phyloP scores from a whole-genome alignment of 805 yeast species.

The Saturnispora silvae region DNA sequence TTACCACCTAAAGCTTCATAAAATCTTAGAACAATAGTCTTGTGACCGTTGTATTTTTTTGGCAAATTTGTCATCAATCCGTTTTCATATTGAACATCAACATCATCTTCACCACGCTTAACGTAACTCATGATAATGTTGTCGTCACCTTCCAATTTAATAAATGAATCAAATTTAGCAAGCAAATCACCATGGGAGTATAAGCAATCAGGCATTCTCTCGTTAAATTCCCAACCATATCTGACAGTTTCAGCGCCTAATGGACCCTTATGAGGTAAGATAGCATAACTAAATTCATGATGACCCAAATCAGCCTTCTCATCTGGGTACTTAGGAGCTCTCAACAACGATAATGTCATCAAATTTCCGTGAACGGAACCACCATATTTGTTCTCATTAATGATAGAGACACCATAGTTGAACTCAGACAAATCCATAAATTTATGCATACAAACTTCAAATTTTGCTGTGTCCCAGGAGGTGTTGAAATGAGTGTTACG shows the following conservation, averaged over 20 bases:
- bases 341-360: constrained; percentile 74
- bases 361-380: constrained; percentile 88
- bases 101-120: constrained; percentile 84
- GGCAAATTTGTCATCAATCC: constrained; percentile 31
- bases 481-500: constrained; percentile 95
- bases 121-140: constrained; percentile 63
- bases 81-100: constrained; percentile 32
- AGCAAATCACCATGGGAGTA: constrained; percentile 8
- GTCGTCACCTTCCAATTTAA: constrained; percentile 35
- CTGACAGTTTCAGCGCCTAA: constrained; percentile 56
- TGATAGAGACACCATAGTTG: constrained; percentile 74
- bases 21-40: constrained; percentile 57
- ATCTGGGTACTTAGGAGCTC: constrained; percentile 94
- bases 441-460: constrained; percentile 90
- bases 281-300: constrained; percentile 74
- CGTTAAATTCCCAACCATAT: constrained; percentile 74
- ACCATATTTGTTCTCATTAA: constrained; percentile 85
- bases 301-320: constrained; percentile 88
- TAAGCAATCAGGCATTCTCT: constrained; percentile 23
- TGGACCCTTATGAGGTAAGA: constrained; percentile 71
- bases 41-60: constrained; percentile 33
- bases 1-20: constrained; percentile 87
- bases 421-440: constrained; percentile 86
- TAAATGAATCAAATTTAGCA: constrained; percentile 12
- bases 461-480: constrained; percentile 92